These are phyloP conservation scores for Neophaeococcomyces aloes DNA, from an alignment of 2,329 filamentous ascomycete species.

Conservation along the genomic window DNA sequence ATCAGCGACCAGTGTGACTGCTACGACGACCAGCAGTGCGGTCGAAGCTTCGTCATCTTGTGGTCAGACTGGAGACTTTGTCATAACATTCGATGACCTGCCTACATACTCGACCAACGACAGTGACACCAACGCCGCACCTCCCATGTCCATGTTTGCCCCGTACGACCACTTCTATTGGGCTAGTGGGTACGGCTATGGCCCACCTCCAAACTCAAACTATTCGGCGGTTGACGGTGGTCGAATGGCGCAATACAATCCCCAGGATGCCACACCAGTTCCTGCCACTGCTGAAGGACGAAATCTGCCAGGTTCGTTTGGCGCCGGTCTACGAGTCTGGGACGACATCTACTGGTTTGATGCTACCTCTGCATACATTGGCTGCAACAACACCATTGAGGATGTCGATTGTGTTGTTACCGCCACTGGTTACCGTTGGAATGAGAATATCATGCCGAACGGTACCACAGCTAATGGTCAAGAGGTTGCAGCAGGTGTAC, in stretches of 20 bases:
- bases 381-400: constrained; percentile 35
- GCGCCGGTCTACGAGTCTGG: constrained; percentile 34
- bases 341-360: constrained; percentile 43
- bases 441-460: constrained; percentile 22
- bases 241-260: constrained; percentile 35
- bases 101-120: constrained; percentile 19
- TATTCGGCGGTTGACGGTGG: constrained; percentile 28
- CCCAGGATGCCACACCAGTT: constrained; percentile 22
- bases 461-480: constrained; percentile 2
- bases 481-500: constrained; percentile 28
- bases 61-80: constrained; percentile 15
- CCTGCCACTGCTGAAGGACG: constrained; percentile 24
- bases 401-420: constrained; percentile 29
- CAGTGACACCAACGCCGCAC: constrained; percentile 25
- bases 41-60: constrained; percentile 9
- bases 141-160: constrained; percentile 37
- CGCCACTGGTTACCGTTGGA: constrained; percentile 38
- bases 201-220: constrained; percentile 35
- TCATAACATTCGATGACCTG: constrained; percentile 24
- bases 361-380: constrained; percentile 37
- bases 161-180: constrained; percentile 44
- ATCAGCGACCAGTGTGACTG: background rate
- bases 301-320: constrained; percentile 37
- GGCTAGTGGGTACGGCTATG: constrained; percentile 41
- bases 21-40: constrained; percentile 1